Evolutionary conservation across 495 filamentous ascomycete genomes (phyloP).

Genomic region (Penicillium desertorum): DNA sequence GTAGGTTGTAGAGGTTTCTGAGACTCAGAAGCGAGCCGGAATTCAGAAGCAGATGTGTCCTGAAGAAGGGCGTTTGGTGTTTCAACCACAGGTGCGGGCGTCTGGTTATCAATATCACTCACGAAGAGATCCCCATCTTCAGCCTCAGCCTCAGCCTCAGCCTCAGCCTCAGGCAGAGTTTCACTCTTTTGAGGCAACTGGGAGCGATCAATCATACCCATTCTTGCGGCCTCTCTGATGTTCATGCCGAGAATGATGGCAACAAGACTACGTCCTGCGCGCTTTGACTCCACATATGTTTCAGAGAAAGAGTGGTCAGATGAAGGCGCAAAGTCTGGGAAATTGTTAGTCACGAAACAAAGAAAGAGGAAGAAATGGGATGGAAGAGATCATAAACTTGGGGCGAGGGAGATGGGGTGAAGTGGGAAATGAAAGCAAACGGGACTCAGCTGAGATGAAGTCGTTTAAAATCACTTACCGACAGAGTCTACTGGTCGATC

Average conservation of each 20-base stretch:
- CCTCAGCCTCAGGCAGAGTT: conserved; percentile 7
- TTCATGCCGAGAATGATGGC: conserved; percentile 54
- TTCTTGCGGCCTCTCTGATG: conserved; percentile 45
- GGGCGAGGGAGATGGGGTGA: background rate
- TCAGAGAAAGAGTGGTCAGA: conserved; percentile 53
- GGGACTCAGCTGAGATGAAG: conserved; percentile 6
- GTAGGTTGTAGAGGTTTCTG: conserved; percentile 17
- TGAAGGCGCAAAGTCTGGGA: conserved; percentile 41
- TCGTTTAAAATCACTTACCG: conserved; percentile 33
- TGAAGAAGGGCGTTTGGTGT: conserved; percentile 2
- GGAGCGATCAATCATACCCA: conserved; percentile 47
- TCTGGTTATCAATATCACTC: conserved; percentile 40
- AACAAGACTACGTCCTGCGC: conserved; percentile 46
- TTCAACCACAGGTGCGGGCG: conserved; percentile 16
- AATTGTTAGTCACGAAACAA: background rate
- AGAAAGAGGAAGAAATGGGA: background rate
- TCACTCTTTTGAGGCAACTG: conserved; percentile 24
- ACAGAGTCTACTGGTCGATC: conserved; percentile 43
- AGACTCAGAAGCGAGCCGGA: conserved; percentile 9
- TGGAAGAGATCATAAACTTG: background rate
- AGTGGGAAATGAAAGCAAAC: background rate
- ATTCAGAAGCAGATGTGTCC: conserved; percentile 3
- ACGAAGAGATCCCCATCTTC: conserved; percentile 48
- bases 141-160: conserved; percentile 19
- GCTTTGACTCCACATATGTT: conserved; percentile 51